Conservation (phyloP, 805 yeast species). For the Candida coquimbonensis region DNA sequence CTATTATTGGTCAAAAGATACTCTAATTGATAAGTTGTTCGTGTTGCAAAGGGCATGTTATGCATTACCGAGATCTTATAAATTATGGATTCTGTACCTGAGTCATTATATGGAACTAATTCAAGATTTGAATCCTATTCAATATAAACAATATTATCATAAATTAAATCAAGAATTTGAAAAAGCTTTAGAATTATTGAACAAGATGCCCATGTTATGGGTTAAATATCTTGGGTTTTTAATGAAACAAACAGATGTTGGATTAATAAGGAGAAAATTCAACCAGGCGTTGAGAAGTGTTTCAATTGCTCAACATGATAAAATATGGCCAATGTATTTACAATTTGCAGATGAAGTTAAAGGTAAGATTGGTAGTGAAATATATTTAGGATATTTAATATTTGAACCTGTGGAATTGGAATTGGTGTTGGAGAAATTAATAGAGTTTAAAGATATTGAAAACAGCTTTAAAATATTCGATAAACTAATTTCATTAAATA, state of each 20-base stretch:
- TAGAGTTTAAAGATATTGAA: constrained; percentile 26
- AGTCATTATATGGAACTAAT: constrained; percentile 31
- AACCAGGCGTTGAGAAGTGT: constrained; percentile 42
- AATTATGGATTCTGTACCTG: constrained; percentile 49
- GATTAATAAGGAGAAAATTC: constrained; percentile 36
- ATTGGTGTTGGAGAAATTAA: constrained; percentile 26
- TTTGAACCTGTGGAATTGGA: constrained; percentile 26
- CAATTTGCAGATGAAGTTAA: constrained; percentile 37
- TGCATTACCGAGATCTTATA: constrained; percentile 37
- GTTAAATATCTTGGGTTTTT: constrained; percentile 39
- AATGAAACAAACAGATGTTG: constrained; percentile 27
- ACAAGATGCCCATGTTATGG: constrained; percentile 48
- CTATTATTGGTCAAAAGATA: constrained; percentile 28
- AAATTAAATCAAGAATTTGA: constrained; percentile 40
- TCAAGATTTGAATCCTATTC: constrained; percentile 23
- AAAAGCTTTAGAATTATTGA: constrained; percentile 34
- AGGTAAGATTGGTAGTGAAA: constrained; percentile 25
- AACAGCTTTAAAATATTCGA: constrained; percentile 28
- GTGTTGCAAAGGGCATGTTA: constrained; percentile 47
- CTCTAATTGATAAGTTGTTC: constrained; percentile 29
- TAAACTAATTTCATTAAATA: constrained; percentile 26
- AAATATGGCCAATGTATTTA: constrained; percentile 50
- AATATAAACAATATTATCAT: constrained; percentile 25
- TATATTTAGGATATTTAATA: constrained; percentile 28
- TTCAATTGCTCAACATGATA: constrained; percentile 46